Base-by-base conservation (phyloP, 208 protist species). In the Trypanosoma melophagium region DNA sequence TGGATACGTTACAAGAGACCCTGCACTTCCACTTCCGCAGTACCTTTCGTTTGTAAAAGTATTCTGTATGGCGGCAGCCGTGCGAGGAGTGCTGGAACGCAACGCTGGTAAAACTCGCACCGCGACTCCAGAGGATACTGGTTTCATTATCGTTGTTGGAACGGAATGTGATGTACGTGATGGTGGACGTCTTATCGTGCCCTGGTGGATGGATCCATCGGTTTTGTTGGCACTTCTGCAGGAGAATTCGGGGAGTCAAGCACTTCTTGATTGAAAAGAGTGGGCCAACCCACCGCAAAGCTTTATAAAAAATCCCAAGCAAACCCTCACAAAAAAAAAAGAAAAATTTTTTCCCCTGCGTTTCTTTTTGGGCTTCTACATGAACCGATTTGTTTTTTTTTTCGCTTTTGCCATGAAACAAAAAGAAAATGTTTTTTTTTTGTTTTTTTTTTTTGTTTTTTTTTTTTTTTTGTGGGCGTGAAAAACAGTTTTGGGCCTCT, bases 171-270 rank as follows among this genome's bases (percentile, higher is more conserved):
- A 92, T 60, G 80, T 94, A 31, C 76, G 84, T 0, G 86, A 94
- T 53, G 89, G 89, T 28, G 89, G 89, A 8, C 73, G 66, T n/a
- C 77, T 94, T 21, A 70, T 87, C 19, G 77, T 94, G 13, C 89
- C 89, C 56, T 94, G 89, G 86, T 85, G 81, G 73, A 77, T 92
- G 60, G 89, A 94, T 61, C 89, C 89, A 7, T 70, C 70, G 19
- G 66, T 80, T 10, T 69, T 94, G 12, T 60, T 94, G 1, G 79
- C 82, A 1, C 76, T 92, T 14, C 80, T 94, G 0, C 66, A 61
- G 0, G 72, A 77, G 28, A 35, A 35, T 35, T 35, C 28, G 1
- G 28, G 28, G 28, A 35, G 28, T 35, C 28, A 7, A 5, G 28
- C 28, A 35, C 28, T 35, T 35, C 28, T 35, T 35, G 28, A 35